Evolutionary conservation across 2,329 filamentous ascomycete genomes (phyloP).

Genomic region (Fusarium sp.): DNA sequence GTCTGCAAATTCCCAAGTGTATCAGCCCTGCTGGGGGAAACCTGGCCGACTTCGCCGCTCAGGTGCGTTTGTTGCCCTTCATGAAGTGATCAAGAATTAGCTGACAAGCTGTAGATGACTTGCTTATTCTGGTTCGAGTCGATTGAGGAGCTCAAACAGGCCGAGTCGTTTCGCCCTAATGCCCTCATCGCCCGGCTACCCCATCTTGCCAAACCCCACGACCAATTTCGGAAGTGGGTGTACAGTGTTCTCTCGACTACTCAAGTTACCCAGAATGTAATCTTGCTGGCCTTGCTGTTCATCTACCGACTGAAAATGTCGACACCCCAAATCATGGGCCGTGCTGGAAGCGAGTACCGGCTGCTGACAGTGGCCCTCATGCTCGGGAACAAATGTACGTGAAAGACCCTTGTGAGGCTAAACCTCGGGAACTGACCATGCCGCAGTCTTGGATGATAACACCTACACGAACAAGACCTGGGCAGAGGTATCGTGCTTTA

Average conservation of each 20-base stretch:
- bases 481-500: constrained; percentile 96
- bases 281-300: constrained; percentile 88
- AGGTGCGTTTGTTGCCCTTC: constrained; percentile 62
- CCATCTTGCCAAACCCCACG: constrained; percentile 76
- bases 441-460: constrained; percentile 90
- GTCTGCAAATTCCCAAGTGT: constrained; percentile 76
- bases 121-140: constrained; percentile 98
- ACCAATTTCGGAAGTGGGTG: constrained; percentile 93
- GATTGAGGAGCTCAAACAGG: constrained; percentile 77
- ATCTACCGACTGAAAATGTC: constrained; percentile 92
- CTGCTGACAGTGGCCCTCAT: constrained; percentile 94
- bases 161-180: constrained; percentile 66
- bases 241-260: constrained; percentile 90
- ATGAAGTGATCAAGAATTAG: neutral
- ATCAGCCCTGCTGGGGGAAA: constrained; percentile 80
- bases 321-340: constrained; percentile 89
- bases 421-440: constrained; percentile 33
- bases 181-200: constrained; percentile 64
- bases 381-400: constrained; percentile 94
- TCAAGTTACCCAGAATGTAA: constrained; percentile 95
- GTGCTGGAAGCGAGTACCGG: constrained; percentile 91
- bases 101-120: constrained; percentile 72
- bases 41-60: constrained; percentile 82
- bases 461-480: constrained; percentile 99
- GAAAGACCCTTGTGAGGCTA: neutral